These are phyloP conservation scores for Ophiocordyceps camponoti-saundersi DNA, from an alignment of 2,329 filamentous ascomycete genomes.

Conservation along the genomic window DNA sequence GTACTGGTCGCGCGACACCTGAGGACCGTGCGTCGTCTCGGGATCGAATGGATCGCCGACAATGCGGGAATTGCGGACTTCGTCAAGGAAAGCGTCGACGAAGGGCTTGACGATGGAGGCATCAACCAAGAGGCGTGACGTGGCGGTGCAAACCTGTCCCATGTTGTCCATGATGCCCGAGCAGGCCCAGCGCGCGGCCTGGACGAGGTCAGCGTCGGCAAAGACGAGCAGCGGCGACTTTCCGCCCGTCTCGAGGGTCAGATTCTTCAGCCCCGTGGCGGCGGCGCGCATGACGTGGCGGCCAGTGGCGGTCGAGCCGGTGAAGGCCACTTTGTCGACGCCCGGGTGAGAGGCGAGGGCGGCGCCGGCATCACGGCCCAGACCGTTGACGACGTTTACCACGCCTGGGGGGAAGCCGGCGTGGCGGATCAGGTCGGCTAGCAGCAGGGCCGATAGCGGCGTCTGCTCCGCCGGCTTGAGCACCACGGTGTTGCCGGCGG, in stretches of 20 bases:
- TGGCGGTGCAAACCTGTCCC: conserved; percentile 54
- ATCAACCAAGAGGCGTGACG: conserved; percentile 73
- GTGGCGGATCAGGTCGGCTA: conserved; percentile 50
- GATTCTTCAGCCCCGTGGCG: conserved; percentile 69
- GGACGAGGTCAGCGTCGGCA: conserved; percentile 59
- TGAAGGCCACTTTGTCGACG: conserved; percentile 72
- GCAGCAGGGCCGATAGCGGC: conserved; percentile 50
- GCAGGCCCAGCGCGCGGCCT: conserved; percentile 65
- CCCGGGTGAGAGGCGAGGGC: conserved; percentile 63
- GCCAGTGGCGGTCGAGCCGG: conserved; percentile 57
- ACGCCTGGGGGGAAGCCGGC: conserved; percentile 67
- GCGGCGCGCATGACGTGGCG: conserved; percentile 68
- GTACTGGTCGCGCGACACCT: conserved; percentile 72
- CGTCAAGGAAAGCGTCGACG: conserved; percentile 67
- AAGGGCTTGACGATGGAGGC: conserved; percentile 67
- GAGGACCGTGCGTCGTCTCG: conserved; percentile 75
- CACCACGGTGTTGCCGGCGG: conserved; percentile 55
- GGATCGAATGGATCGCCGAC: conserved; percentile 69
- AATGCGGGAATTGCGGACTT: conserved; percentile 66
- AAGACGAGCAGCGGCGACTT: conserved; percentile 73
- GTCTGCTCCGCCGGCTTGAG: conserved; percentile 67
- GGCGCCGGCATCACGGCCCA: conserved; percentile 63
- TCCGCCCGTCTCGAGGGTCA: conserved; percentile 64
- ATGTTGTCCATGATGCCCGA: conserved; percentile 50
- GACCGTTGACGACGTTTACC: conserved; percentile 60